These are phyloP conservation scores for Penicillium fuscoglaucum DNA, from an alignment of 2,329 filamentous ascomycete genomes.

Conservation along the genomic window DNA sequence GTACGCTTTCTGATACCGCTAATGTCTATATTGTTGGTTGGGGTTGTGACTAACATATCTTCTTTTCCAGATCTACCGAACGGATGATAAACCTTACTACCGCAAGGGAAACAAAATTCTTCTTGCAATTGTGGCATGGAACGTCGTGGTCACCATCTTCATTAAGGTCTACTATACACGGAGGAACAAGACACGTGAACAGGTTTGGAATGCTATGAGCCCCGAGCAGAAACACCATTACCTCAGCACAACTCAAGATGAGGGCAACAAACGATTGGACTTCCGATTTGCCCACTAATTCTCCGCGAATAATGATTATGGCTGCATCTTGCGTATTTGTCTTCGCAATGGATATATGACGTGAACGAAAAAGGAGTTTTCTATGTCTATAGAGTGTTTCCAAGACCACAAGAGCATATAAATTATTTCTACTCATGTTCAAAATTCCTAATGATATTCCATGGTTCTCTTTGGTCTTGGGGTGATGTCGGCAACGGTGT, in stretches of 20 bases:
- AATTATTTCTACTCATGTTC: background rate
- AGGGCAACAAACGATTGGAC: constrained; percentile 53
- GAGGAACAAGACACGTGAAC: constrained; percentile 52
- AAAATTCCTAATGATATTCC: background rate
- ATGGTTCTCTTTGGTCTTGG: background rate
- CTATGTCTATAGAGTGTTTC: background rate
- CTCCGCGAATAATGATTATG: background rate
- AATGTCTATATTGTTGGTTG: no score
- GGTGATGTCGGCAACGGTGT: no score
- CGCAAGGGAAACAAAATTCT: constrained; percentile 56
- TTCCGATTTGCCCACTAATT: constrained; percentile 52
- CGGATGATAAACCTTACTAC: constrained; percentile 54
- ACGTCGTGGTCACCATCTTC: constrained; percentile 49
- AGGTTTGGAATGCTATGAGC: constrained; percentile 50
- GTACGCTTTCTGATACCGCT: constrained; percentile 16
- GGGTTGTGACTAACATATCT: background rate
- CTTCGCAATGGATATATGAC: background rate
- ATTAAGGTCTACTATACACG: constrained; percentile 46
- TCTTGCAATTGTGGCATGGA: constrained; percentile 52
- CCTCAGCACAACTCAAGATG: constrained; percentile 31
- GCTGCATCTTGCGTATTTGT: background rate
- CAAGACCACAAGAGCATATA: background rate
- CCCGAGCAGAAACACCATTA: constrained; percentile 49
- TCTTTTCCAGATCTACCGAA: constrained; percentile 50
- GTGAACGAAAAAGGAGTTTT: background rate